A percentile compares a stretch with the other conserved stretches of the same genome.
phyloP scores from a whole-genome alignment of 139 green algal species.

The Yamagishiella unicocca region DNA sequence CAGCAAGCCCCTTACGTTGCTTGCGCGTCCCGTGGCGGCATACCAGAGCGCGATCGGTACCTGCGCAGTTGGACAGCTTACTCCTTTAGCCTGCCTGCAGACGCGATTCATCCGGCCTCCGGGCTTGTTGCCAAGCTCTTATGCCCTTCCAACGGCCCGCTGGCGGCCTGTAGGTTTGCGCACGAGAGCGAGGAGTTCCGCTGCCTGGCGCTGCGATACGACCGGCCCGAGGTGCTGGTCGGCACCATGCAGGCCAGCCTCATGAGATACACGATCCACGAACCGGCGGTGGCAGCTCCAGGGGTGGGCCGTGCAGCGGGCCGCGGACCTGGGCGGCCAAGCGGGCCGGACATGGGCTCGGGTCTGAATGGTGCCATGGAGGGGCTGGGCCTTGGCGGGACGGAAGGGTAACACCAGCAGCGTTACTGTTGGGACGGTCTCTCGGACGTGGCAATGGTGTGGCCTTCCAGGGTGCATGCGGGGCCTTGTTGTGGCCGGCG shows the following conservation, averaged over 20 bases:
- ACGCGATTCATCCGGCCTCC: too few relatives aligned
- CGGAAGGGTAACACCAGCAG: not conserved
- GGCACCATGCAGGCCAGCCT: conserved; percentile 57
- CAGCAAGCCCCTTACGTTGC: too few relatives aligned
- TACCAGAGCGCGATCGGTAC: too few relatives aligned
- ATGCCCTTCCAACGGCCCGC: too few relatives aligned
- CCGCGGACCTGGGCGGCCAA: not conserved
- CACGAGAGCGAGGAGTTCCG: conserved; percentile 58
- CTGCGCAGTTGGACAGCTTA: too few relatives aligned
- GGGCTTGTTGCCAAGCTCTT: too few relatives aligned
- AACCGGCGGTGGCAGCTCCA: conserved; percentile 8
- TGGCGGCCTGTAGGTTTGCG: conserved; percentile 38
- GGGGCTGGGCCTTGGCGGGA: not conserved
- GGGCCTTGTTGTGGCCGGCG: too few relatives aligned
- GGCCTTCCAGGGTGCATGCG: too few relatives aligned
- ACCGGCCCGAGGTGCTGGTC: conserved; percentile 67
- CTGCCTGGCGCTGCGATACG: conserved; percentile 57
- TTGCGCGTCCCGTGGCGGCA: too few relatives aligned
- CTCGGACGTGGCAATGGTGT: too few relatives aligned
- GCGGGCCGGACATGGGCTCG: not conserved
- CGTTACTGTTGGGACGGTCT: too few relatives aligned
- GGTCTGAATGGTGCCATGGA: not conserved
- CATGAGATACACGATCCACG: conserved; percentile 30
- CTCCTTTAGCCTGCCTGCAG: too few relatives aligned
- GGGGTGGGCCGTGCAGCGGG: not conserved